phyloP scores from a whole-genome alignment of 202 grass and related monocot species.

The Setaria viridis region DNA sequence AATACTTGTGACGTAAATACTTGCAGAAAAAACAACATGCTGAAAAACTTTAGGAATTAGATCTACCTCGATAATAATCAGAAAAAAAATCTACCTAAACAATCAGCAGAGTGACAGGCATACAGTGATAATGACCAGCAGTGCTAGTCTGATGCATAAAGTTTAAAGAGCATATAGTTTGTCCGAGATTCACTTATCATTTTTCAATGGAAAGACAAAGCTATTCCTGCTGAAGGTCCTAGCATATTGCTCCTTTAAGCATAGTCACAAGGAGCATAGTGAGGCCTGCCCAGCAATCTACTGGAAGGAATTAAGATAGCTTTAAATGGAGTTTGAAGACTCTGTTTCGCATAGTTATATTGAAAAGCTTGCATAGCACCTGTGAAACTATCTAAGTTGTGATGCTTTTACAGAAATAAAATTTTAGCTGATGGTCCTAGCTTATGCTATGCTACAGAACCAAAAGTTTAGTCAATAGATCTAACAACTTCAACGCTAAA shows the following conservation, averaged over 20 bases:
- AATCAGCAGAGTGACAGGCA: background rate
- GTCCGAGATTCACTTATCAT: background rate
- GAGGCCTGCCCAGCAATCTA: background rate
- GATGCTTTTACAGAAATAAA: slow-evolving; percentile 18
- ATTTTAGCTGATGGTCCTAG: background rate
- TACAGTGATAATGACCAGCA: background rate
- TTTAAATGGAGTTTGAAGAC: background rate
- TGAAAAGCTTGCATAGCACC: background rate
- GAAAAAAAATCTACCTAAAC: background rate
- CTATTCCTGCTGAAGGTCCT: background rate
- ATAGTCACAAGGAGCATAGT: background rate
- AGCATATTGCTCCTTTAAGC: background rate
- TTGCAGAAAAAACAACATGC: background rate
- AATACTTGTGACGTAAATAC: background rate
- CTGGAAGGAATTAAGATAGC: background rate
- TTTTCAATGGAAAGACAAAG: slow-evolving; percentile 1
- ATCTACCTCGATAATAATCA: background rate
- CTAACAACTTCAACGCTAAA: background rate
- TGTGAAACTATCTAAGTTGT: background rate
- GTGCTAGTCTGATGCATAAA: background rate
- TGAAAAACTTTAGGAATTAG: background rate
- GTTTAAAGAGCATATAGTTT: background rate
- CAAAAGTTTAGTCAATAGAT: background rate
- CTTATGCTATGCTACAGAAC: background rate
- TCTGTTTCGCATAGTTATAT: background rate